Base-by-base conservation (phyloP, 2,329 filamentous ascomycete species). In the Sarocladium brachiariae region DNA sequence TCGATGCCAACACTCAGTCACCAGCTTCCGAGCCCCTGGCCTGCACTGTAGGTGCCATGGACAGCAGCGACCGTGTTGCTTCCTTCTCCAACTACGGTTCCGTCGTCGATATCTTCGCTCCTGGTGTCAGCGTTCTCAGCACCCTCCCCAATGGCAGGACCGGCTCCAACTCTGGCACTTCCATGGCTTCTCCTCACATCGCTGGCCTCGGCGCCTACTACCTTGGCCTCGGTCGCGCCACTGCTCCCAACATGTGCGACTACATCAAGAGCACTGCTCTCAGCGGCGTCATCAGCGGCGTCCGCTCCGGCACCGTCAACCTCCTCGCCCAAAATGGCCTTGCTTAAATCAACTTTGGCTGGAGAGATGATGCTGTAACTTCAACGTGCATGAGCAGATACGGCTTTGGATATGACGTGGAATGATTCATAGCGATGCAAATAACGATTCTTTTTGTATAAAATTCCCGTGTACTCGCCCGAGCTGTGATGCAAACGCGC, bases 191-290 rank as follows among this genome's bases (percentile, higher is more conserved):
- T 4, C 82, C 81, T 1, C 81, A 84, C 60, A 72, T 85, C 41
- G 74, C 77, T 43, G 83, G 82, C 31, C 66, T 86, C 2, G 80
- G 76, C 8, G 80, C 79, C 18, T 85, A 84, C 63, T 64, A 85
- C 14, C 77, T 85, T 66, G 61, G 67, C 49, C 69, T 77, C 19
- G 75, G 76, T 25, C 63, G 53, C 43, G 30, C 38, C 23, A 63
- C 53, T 46, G 65, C 63, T 51, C 50, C 52, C 23, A 64, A 63
- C 31, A 68, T 78, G 30, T 71, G 70, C 59, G 47, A 59, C 39
- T 67, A 69, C 56, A 70, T 78, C 41, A 60, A 64, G 47, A 56
- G 64, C n/a, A 65, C 70, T 39, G 61, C 67, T 27, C 67, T 66
- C 51, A 69, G 67, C 56, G 64, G 63, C 37, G 63, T 65, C 50